Evolutionary conservation across 192 early-diverging fungal genomes (phyloP).

Genomic region (Coemansia sp.): DNA sequence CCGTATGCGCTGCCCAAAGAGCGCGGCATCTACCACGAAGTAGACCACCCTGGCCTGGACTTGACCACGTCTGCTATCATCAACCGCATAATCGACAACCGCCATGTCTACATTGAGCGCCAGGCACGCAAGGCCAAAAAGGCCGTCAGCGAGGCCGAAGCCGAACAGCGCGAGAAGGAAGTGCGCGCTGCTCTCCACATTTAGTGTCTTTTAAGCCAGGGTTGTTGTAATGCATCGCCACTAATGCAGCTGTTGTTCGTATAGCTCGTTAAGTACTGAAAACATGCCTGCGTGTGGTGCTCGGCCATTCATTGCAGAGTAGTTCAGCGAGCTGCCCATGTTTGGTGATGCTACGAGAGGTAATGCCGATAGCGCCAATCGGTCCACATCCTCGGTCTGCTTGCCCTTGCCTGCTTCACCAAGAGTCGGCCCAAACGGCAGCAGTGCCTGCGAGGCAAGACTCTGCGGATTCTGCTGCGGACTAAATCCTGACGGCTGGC

Average conservation of each 20-base stretch:
- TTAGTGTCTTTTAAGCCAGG: neutral
- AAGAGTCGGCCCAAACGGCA: conserved; percentile 48
- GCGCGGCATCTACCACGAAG: conserved; percentile 74
- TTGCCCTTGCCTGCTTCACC: conserved; percentile 19
- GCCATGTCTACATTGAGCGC: conserved; percentile 75
- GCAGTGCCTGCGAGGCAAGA: conserved; percentile 40
- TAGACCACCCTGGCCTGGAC: conserved; percentile 72
- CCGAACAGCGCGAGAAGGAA: conserved; percentile 62
- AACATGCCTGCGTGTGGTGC: conserved; percentile 23
- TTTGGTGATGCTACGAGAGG: conserved; percentile 44
- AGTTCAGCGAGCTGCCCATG: conserved; percentile 21
- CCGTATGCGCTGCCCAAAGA: conserved; percentile 84
- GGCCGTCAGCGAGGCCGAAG: conserved; percentile 64
- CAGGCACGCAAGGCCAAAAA: conserved; percentile 75
- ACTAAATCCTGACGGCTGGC: conserved; percentile 31
- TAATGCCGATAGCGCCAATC: conserved; percentile 38
- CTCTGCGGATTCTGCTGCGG: conserved; percentile 16
- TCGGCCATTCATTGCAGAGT: neutral
- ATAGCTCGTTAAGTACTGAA: conserved; percentile 49
- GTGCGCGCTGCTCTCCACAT: conserved; percentile 29
- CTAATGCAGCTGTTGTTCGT: conserved; percentile 32
- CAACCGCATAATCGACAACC: conserved; percentile 83
- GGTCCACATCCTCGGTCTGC: conserved; percentile 13
- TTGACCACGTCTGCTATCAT: conserved; percentile 88
- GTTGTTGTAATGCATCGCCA: neutral